A percentile compares a stretch with the other conserved stretches of the same genome.
Conservation (phyloP, 345 rosid species). For the Clarkia xantiana region DNA sequence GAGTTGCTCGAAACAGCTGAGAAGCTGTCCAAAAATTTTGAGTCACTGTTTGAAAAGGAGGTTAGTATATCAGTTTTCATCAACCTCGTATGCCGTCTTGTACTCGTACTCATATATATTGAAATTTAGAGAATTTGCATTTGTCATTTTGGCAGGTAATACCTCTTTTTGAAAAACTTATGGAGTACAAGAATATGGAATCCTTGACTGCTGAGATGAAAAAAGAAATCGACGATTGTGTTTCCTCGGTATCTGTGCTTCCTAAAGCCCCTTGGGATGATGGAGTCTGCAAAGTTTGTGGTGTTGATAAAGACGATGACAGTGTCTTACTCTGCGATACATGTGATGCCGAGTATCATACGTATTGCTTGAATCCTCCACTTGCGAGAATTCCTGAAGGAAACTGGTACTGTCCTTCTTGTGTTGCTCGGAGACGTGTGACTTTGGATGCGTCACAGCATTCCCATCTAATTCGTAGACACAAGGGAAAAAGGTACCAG, state of each 20-base stretch:
- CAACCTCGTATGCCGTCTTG: background rate
- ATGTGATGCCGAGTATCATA: constrained; percentile 96
- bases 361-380: constrained; percentile 96
- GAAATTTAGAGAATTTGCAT: background rate
- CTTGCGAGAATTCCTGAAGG: constrained; percentile 93
- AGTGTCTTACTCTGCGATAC: constrained; percentile 95
- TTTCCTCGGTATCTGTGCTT: constrained; percentile 49
- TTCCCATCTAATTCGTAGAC: constrained; percentile 25
- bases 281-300: constrained; percentile 96
- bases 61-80: constrained; percentile 22
- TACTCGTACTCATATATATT: no score
- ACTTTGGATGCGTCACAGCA: constrained; percentile 36
- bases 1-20: constrained; percentile 61
- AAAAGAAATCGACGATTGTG: constrained; percentile 53
- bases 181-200: constrained; percentile 42
- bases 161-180: constrained; percentile 47
- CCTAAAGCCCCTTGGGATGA: constrained; percentile 99
- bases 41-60: constrained; percentile 58
- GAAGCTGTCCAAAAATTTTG: constrained; percentile 57
- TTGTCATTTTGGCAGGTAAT: constrained; percentile 44
- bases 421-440: constrained; percentile 40
- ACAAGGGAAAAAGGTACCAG: constrained; percentile 41
- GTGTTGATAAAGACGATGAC: constrained; percentile 92
- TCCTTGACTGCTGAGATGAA: constrained; percentile 40
- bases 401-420: constrained; percentile 97